Evolutionary conservation across 148 eudicot genomes (phyloP).

Genomic region (Amaranthus hypochondriacus): DNA sequence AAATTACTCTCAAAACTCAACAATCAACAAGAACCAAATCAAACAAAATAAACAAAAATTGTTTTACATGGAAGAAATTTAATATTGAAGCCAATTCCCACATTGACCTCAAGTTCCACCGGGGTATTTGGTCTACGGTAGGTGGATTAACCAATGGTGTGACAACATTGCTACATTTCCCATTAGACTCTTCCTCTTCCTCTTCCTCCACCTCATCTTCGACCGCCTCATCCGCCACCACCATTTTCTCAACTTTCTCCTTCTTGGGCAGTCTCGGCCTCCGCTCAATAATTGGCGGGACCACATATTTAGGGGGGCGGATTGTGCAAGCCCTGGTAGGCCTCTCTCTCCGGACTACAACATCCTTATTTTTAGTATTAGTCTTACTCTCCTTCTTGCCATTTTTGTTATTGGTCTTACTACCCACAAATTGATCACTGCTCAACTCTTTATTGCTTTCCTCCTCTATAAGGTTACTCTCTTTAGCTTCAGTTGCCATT

Average conservation of each 20-base stretch:
- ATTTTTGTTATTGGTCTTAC: slow-evolving; percentile 20
- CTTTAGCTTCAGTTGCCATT: not conserved
- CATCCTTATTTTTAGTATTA: slow-evolving; percentile 17
- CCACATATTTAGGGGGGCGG: slow-evolving; percentile 62
- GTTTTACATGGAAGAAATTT: slow-evolving; percentile 62
- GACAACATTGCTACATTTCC: slow-evolving; percentile 55
- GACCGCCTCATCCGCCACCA: slow-evolving; percentile 29
- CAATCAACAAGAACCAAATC: slow-evolving; percentile 7
- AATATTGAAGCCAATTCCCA: slow-evolving; percentile 91
- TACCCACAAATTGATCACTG: not conserved
- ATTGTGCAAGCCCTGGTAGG: slow-evolving; percentile 84
- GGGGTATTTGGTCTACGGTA: slow-evolving; percentile 53
- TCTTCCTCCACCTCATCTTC: slow-evolving; percentile 35
- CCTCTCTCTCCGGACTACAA: slow-evolving; percentile 59
- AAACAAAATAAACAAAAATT: slow-evolving; percentile 3
- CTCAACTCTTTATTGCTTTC: slow-evolving; percentile 7
- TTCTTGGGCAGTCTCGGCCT: slow-evolving; percentile 37
- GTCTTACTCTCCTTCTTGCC: slow-evolving; percentile 14
- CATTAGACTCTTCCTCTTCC: slow-evolving; percentile 32
- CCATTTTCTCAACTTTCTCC: slow-evolving; percentile 32
- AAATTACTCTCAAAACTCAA: slow-evolving; percentile 22
- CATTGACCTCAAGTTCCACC: slow-evolving; percentile 85
- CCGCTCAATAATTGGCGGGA: slow-evolving; percentile 52
- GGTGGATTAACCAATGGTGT: slow-evolving; percentile 63
- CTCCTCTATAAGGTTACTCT: slow-evolving; percentile 20